Conservation (phyloP, 768 basidiomycete genomes). For the Clathrus columnatus region DNA sequence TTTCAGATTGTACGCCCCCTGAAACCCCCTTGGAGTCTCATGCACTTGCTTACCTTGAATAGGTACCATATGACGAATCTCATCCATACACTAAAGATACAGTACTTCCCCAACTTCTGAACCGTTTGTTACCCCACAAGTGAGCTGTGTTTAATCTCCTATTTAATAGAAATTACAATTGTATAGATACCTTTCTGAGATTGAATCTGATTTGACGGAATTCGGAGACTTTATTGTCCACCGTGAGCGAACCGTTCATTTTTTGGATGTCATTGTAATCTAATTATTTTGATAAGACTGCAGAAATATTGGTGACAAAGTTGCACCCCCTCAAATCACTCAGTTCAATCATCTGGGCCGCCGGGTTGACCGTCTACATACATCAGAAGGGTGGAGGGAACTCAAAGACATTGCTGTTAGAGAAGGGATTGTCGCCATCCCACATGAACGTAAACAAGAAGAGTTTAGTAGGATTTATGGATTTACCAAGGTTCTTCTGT, state of each 20-base stretch:
- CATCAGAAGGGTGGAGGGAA: conserved; percentile 64
- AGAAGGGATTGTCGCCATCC: conserved; percentile 59
- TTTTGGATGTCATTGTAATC: conserved; percentile 18
- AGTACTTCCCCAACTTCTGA: conserved; percentile 51
- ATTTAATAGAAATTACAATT: not conserved
- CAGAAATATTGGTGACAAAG: conserved; percentile 36
- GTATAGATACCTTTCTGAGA: conserved; percentile 35
- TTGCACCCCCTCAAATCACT: conserved; percentile 41
- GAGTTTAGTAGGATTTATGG: conserved; percentile 55
- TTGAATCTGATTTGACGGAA: conserved; percentile 52
- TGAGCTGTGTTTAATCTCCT: conserved; percentile 17
- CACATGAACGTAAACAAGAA: conserved; percentile 54
- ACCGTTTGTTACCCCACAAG: conserved; percentile 44
- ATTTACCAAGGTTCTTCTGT: conserved; percentile 56
- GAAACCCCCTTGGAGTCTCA: conserved; percentile 10
- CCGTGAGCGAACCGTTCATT: conserved; percentile 22
- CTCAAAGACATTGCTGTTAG: conserved; percentile 53
- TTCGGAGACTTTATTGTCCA: conserved; percentile 32
- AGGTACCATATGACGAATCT: conserved; percentile 47
- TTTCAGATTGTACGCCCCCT: conserved; percentile 42
- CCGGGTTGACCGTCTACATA: conserved; percentile 56
- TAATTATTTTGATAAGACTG: conserved; percentile 22
- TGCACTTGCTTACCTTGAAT: conserved; percentile 3
- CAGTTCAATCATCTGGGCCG: conserved; percentile 73
- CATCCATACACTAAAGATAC: conserved; percentile 57